These are phyloP conservation scores for Polytrichum commune DNA, from an alignment of 225 moss, liverwort and hornwort species.

Conservation along the genomic window DNA sequence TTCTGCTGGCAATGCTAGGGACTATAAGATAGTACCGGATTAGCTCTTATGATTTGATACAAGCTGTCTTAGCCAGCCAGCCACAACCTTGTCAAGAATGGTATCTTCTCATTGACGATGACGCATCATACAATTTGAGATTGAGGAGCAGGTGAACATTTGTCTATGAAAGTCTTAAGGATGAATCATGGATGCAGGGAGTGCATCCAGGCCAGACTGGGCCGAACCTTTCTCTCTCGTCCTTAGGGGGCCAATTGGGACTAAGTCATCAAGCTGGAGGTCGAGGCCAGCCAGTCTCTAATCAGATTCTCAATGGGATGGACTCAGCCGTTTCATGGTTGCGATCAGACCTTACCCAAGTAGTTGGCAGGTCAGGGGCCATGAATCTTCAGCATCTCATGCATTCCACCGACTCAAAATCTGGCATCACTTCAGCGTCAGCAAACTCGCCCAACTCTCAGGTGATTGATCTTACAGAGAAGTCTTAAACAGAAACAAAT, in stretches of 20 bases:
- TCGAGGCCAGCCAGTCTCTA: conserved; percentile 44
- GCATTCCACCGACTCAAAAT: conserved; percentile 47
- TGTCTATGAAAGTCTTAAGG: background rate
- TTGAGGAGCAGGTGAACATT: too few relatives aligned
- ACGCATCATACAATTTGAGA: too few relatives aligned
- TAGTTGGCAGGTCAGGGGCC: conserved; percentile 44
- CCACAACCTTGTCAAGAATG: too few relatives aligned
- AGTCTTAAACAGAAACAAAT: too few relatives aligned
- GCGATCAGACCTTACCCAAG: conserved; percentile 61
- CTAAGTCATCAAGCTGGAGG: conserved; percentile 44
- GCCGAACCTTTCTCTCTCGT: conserved; percentile 75
- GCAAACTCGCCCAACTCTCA: conserved; percentile 60
- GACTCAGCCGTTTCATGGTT: conserved; percentile 72
- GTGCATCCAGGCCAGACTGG: conserved; percentile 62
- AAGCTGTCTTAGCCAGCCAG: too few relatives aligned
- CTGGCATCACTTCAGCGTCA: conserved; percentile 46
- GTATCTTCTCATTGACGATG: too few relatives aligned
- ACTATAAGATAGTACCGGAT: too few relatives aligned
- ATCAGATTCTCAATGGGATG: conserved; percentile 64
- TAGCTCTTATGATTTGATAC: too few relatives aligned
- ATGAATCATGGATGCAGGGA: conserved; percentile 44
- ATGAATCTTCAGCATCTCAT: conserved; percentile 75
- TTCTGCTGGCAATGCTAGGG: too few relatives aligned
- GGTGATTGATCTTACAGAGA: conserved; percentile 24
- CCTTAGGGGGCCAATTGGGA: conserved; percentile 65